phyloP scores from a whole-genome alignment of 805 yeast genomes.

The Wickerhamomyces canadensis region DNA sequence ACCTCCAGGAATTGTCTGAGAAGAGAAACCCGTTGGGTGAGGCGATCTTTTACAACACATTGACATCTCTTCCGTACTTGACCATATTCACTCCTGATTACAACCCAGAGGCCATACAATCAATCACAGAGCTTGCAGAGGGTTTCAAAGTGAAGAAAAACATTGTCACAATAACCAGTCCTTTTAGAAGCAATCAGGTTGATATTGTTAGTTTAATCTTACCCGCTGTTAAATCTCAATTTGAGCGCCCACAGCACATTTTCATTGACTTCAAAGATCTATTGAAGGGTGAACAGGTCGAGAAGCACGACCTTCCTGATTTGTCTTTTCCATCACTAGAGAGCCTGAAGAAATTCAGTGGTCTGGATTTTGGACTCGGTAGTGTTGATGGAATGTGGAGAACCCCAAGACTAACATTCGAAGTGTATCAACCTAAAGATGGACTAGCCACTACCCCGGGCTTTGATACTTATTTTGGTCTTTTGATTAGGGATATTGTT shows the following conservation, averaged over 20 bases:
- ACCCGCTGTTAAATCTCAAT: slow-evolving; percentile 38
- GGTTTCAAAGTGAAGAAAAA: slow-evolving; percentile 26
- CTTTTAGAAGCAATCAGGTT: slow-evolving; percentile 32
- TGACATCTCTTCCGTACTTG: slow-evolving; percentile 62
- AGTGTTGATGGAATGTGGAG: slow-evolving; percentile 65
- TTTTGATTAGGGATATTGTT: slow-evolving; percentile 69
- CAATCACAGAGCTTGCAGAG: slow-evolving; percentile 42
- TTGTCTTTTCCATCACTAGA: slow-evolving; percentile 33
- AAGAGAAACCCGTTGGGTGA: slow-evolving; percentile 58
- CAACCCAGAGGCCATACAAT: slow-evolving; percentile 32
- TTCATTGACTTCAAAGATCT: slow-evolving; percentile 32
- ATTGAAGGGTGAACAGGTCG: slow-evolving; percentile 12
- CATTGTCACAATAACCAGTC: slow-evolving; percentile 21
- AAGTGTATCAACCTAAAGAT: slow-evolving; percentile 48
- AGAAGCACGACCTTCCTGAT: slow-evolving; percentile 18
- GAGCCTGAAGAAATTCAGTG: slow-evolving; percentile 25
- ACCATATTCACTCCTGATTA: slow-evolving; percentile 36
- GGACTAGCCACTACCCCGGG: slow-evolving; percentile 66
- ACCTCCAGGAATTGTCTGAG: slow-evolving; percentile 38
- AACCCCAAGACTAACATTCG: slow-evolving; percentile 54
- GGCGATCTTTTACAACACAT: slow-evolving; percentile 55
- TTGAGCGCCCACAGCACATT: slow-evolving; percentile 7
- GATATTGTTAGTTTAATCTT: slow-evolving; percentile 43
- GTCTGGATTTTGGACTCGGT: slow-evolving; percentile 35
- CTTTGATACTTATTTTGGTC: slow-evolving; percentile 42